Evolutionary conservation across 2,329 filamentous ascomycete species (phyloP).

Genomic region (Aureobasidium subglaciale): DNA sequence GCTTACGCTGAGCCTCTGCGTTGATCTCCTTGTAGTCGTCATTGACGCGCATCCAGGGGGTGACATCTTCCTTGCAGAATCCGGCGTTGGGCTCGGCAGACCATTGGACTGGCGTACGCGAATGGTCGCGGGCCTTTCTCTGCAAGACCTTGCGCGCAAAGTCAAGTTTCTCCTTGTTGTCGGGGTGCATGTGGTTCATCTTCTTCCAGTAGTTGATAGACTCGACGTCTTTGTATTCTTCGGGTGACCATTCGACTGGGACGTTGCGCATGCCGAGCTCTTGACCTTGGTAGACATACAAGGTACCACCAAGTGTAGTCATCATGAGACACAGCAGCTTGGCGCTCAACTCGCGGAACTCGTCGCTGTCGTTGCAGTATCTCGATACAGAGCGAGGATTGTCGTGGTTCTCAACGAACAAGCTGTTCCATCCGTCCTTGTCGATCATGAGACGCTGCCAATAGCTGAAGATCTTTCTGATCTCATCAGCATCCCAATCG

Average conservation of each 20-base stretch:
- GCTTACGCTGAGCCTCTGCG: slow-evolving; percentile 44
- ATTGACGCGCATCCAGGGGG: slow-evolving; percentile 55
- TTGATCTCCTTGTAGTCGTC: slow-evolving; percentile 51
- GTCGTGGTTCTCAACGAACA: slow-evolving; percentile 44
- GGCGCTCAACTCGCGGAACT: slow-evolving; percentile 38
- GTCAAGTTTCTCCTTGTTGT: slow-evolving; percentile 33
- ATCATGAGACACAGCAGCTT: slow-evolving; percentile 37
- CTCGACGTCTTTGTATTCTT: slow-evolving; percentile 48
- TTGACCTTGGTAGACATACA: slow-evolving; percentile 47
- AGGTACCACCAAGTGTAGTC: slow-evolving; percentile 39
- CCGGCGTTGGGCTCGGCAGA: slow-evolving; percentile 49
- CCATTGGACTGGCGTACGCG: slow-evolving; percentile 65
- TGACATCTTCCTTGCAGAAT: slow-evolving; percentile 45
- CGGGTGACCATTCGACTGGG: slow-evolving; percentile 35
- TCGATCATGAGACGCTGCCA: slow-evolving; percentile 46
- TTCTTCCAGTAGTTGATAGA: slow-evolving; percentile 50
- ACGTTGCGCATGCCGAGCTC: slow-evolving; percentile 47
- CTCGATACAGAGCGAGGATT: slow-evolving; percentile 44
- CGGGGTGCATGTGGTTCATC: slow-evolving; percentile 33
- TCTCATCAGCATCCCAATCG: slow-evolving; percentile 37
- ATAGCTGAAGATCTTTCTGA: slow-evolving; percentile 35
- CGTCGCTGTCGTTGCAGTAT: slow-evolving; percentile 42
- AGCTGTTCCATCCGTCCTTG: slow-evolving; percentile 43
- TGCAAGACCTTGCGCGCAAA: slow-evolving; percentile 48
- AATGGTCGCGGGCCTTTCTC: slow-evolving; percentile 53